Evolutionary conservation across 768 basidiomycete genomes (phyloP).

Genomic region (Gymnopilus dilepis): DNA sequence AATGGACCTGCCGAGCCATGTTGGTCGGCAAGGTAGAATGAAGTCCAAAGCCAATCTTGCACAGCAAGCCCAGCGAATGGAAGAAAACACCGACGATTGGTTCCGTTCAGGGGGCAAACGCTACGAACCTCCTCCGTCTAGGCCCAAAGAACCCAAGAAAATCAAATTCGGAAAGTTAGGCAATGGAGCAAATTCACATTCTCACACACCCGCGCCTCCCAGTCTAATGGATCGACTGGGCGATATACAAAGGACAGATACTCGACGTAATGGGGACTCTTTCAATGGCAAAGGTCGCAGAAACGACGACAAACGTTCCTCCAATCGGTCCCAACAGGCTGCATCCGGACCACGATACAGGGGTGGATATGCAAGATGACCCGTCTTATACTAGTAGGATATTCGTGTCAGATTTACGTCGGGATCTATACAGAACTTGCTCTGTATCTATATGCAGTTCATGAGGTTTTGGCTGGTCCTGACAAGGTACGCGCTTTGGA

Average conservation of each 20-base stretch:
- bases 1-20: slow-evolving; percentile 54
- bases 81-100: slow-evolving; percentile 70
- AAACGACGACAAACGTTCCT: slow-evolving; percentile 18
- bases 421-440: too few relatives aligned
- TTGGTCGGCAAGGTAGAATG: slow-evolving; percentile 67
- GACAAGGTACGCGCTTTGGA: too few relatives aligned
- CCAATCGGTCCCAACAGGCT: slow-evolving; percentile 16
- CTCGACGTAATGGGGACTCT: slow-evolving; percentile 18
- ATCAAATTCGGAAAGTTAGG: slow-evolving; percentile 42
- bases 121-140: slow-evolving; percentile 9
- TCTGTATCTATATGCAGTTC: too few relatives aligned
- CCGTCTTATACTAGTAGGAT: not conserved
- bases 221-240: slow-evolving; percentile 43
- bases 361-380: slow-evolving; percentile 50
- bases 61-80: slow-evolving; percentile 48
- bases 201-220: slow-evolving; percentile 24
- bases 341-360: slow-evolving; percentile 53
- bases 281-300: slow-evolving; percentile 11
- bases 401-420: not conserved
- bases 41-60: slow-evolving; percentile 64
- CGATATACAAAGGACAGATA: slow-evolving; percentile 8
- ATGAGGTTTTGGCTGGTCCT: too few relatives aligned
- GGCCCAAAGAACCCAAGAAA: slow-evolving; percentile 31
- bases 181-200: slow-evolving; percentile 32
- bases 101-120: slow-evolving; percentile 49